These are phyloP conservation scores for Leishmania braziliensis DNA, from an alignment of 208 protist genomes.

Conservation along the genomic window DNA sequence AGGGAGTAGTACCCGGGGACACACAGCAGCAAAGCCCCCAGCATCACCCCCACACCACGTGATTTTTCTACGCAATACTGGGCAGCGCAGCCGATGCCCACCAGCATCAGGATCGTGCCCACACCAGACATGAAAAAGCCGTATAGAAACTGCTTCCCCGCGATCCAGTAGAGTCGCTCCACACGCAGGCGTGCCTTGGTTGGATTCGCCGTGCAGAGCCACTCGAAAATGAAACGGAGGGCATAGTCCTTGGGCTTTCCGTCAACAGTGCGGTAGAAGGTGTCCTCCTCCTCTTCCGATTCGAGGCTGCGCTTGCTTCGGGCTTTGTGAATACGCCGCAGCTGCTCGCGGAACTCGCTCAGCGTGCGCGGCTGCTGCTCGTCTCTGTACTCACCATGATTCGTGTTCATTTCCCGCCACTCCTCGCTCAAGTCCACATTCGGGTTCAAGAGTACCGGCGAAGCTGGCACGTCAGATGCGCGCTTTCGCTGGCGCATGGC, in stretches of 20 bases:
- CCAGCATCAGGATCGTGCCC: constrained; percentile 47
- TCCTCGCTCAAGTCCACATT: constrained; percentile 19
- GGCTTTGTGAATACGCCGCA: constrained; percentile 6
- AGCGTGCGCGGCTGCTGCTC: constrained; percentile 20
- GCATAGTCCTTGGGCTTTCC: constrained; percentile 17
- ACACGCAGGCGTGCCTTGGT: constrained; percentile 55
- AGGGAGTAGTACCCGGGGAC: constrained; percentile 80
- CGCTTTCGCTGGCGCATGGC: not conserved
- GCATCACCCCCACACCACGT: constrained; percentile 49
- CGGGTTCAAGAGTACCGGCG: constrained; percentile 7
- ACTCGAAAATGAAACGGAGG: constrained; percentile 48
- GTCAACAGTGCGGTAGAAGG: constrained; percentile 37
- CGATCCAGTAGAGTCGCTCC: constrained; percentile 77
- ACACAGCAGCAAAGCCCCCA: constrained; percentile 50
- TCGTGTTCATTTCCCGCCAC: constrained; percentile 22
- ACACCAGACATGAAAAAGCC: constrained; percentile 73
- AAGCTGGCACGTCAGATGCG: not conserved
- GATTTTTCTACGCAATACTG: constrained; percentile 31
- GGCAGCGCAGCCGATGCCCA: constrained; percentile 38
- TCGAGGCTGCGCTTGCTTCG: constrained; percentile 23
- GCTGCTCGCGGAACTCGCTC: constrained; percentile 29
- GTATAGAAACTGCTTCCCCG: constrained; percentile 59
- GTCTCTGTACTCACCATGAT: not conserved
- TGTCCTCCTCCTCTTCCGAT: constrained; percentile 55
- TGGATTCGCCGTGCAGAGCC: constrained; percentile 52